Percentiles rank a stretch among this genome's conserved stretches.
These are phyloP conservation scores for Umbelopsis ramanniana DNA, from an alignment of 192 early-diverging fungal genomes.

Conservation along the genomic window DNA sequence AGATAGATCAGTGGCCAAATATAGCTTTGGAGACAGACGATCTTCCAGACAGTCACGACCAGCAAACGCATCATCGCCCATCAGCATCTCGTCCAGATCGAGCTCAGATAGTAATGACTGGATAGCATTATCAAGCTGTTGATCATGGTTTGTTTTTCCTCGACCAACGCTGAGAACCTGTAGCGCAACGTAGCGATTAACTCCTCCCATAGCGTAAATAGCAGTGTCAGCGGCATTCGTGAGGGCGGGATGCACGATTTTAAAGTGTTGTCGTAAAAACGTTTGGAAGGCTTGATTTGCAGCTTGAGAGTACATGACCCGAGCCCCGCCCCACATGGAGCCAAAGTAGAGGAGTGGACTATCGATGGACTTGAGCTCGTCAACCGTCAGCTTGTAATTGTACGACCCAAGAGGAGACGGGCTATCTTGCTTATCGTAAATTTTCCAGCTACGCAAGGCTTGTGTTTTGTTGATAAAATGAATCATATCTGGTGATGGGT, in stretches of 20 bases:
- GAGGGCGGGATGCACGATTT: neutral
- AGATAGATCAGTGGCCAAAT: neutral
- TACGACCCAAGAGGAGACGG: conserved; percentile 11
- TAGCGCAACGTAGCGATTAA: conserved; percentile 7
- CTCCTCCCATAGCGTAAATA: conserved; percentile 29
- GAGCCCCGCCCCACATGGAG: conserved; percentile 20
- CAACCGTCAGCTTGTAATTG: neutral
- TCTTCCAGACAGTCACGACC: neutral
- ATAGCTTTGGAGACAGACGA: neutral
- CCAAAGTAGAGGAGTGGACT: conserved; percentile 33
- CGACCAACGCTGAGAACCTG: conserved; percentile 11
- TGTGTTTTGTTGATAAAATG: conserved; percentile 28
- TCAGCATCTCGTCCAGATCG: neutral
- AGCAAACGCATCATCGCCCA: conserved; percentile 5
- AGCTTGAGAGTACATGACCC: conserved; percentile 1
- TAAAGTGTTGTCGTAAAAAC: conserved; percentile 17
- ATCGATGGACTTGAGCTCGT: conserved; percentile 7
- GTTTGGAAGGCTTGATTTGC: neutral
- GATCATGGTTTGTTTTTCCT: neutral
- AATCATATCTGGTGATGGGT: conserved; percentile 14
- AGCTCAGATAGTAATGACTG: conserved; percentile 18
- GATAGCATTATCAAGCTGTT: conserved; percentile 20
- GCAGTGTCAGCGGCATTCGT: conserved; percentile 15
- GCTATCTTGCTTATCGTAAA: neutral
- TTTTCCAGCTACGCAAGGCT: conserved; percentile 15